Percentiles rank a stretch among this genome's conserved stretches.
Evolutionary conservation across 116 monocot species (phyloP).

Genomic region (Zostera marina): DNA sequence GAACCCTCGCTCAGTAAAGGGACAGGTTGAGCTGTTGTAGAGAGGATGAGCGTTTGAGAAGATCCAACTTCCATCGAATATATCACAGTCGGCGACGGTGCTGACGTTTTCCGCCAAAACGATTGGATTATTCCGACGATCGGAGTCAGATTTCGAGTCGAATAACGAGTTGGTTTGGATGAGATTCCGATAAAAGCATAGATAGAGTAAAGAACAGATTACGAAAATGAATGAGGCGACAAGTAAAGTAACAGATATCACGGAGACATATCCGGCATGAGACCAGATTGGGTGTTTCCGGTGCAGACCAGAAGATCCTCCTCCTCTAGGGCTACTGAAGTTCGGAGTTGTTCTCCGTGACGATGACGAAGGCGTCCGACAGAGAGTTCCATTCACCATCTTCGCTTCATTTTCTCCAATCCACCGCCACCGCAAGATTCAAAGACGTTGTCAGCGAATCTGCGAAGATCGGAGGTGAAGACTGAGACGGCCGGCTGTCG

Average conservation of each 20-base stretch:
- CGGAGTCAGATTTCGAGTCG: slow-evolving; percentile 2
- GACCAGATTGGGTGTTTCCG: slow-evolving; percentile 26
- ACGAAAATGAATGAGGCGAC: slow-evolving; percentile 33
- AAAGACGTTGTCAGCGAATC: no score
- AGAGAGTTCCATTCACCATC: slow-evolving; percentile 40
- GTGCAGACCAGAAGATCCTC: slow-evolving; percentile 9
- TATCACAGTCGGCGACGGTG: slow-evolving; percentile 29
- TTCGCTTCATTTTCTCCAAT: slow-evolving; percentile 5
- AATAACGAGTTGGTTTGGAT: slow-evolving; percentile 3
- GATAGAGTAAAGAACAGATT: slow-evolving; percentile 33
- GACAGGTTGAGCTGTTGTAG: slow-evolving; percentile 84
- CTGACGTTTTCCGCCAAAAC: neutral
- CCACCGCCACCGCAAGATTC: neutral
- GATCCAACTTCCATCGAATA: slow-evolving; percentile 88
- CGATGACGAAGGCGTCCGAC: slow-evolving; percentile 38
- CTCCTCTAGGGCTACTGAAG: slow-evolving; percentile 38
- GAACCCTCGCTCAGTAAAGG: slow-evolving; percentile 80
- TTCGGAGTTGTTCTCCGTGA: slow-evolving; percentile 19
- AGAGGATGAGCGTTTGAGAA: slow-evolving; percentile 36
- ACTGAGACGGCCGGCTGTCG: no score
- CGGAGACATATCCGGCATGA: slow-evolving; percentile 17
- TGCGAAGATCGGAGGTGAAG: no score
- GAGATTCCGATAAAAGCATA: slow-evolving; percentile 29
- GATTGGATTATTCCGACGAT: no score
- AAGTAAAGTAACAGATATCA: slow-evolving; percentile 25